Percentiles rank a stretch among this genome's conserved stretches.
Evolutionary conservation across 805 yeast genomes (phyloP).

Genomic region (Sugiyamaella marilandica): DNA sequence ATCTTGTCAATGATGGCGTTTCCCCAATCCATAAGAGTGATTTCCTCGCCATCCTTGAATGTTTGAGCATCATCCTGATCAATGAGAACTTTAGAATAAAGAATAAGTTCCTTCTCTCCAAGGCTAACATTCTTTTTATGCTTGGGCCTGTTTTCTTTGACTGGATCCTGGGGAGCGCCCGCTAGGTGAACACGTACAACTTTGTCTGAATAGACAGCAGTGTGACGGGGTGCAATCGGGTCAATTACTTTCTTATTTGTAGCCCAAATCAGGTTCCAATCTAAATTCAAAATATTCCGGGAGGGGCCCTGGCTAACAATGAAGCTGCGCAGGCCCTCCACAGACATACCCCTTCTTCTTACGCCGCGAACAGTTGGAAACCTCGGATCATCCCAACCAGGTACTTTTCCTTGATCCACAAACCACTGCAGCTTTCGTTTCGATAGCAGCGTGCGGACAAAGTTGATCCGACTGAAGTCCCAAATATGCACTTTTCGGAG

Average conservation of each 20-base stretch:
- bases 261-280: constrained; percentile 98
- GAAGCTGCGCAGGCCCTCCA: constrained; percentile 93
- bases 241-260: constrained; percentile 95
- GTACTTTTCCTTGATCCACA: constrained; percentile 83
- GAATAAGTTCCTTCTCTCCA: constrained; percentile 76
- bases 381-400: constrained; percentile 98
- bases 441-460: constrained; percentile 88
- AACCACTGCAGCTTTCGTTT: constrained; percentile 99
- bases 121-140: constrained; percentile 94
- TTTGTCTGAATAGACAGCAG: constrained; percentile 62
- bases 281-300: constrained; percentile 91
- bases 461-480: constrained; percentile 98
- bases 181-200: constrained; percentile 65
- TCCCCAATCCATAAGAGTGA: constrained; percentile 99
- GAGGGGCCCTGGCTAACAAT: constrained; percentile 97
- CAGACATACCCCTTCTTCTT: constrained; percentile 99
- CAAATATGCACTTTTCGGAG: constrained; percentile 93
- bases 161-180: constrained; percentile 51
- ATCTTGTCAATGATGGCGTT: constrained; percentile 75
- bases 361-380: constrained; percentile 99
- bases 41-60: constrained; percentile 77
- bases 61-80: constrained; percentile 84
- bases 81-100: constrained; percentile 57
- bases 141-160: constrained; percentile 72
- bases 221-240: constrained; percentile 93